Evolutionary conservation across 139 green algal species (phyloP).

Genomic region (Tetradesmus obliquus): DNA sequence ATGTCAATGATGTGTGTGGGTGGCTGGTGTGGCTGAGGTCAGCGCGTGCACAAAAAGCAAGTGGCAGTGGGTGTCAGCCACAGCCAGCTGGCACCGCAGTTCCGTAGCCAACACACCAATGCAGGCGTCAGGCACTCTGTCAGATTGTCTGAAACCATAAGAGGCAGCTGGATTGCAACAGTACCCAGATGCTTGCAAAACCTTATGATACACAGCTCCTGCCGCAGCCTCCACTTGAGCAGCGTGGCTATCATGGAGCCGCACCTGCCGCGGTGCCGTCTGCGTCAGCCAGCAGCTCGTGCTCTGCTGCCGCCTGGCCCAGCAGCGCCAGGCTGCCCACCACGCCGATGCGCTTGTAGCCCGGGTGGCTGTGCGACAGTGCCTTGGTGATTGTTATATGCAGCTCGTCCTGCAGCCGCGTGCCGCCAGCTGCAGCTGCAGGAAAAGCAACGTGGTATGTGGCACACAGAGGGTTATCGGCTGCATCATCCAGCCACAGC

Average conservation of each 20-base stretch:
- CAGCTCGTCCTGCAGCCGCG: slow-evolving; percentile 55
- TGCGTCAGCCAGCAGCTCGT: not conserved
- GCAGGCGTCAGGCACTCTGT: too few relatives aligned
- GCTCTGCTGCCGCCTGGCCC: slow-evolving; percentile 12
- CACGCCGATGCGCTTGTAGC: slow-evolving; percentile 61
- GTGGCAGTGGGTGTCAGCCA: not conserved
- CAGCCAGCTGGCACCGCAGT: too few relatives aligned
- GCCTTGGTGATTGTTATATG: slow-evolving; percentile 56
- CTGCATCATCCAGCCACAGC: not conserved
- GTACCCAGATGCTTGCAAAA: too few relatives aligned
- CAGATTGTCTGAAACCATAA: too few relatives aligned
- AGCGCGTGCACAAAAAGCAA: too few relatives aligned
- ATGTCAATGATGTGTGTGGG: too few relatives aligned
- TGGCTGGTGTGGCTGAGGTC: too few relatives aligned
- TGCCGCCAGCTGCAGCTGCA: slow-evolving; percentile 27
- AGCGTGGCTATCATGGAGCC: not conserved
- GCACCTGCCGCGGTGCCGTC: slow-evolving; percentile 23
- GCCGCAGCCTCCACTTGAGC: too few relatives aligned
- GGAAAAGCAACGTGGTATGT: not conserved
- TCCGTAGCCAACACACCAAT: too few relatives aligned
- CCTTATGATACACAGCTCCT: too few relatives aligned
- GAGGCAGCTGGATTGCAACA: too few relatives aligned
- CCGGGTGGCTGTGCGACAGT: slow-evolving; percentile 27
- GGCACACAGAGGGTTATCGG: not conserved
- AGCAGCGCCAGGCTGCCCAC: slow-evolving; percentile 50